Evolutionary conservation across 2,329 filamentous ascomycete genomes (phyloP).

Genomic region (Scortechinia acanthostroma): DNA sequence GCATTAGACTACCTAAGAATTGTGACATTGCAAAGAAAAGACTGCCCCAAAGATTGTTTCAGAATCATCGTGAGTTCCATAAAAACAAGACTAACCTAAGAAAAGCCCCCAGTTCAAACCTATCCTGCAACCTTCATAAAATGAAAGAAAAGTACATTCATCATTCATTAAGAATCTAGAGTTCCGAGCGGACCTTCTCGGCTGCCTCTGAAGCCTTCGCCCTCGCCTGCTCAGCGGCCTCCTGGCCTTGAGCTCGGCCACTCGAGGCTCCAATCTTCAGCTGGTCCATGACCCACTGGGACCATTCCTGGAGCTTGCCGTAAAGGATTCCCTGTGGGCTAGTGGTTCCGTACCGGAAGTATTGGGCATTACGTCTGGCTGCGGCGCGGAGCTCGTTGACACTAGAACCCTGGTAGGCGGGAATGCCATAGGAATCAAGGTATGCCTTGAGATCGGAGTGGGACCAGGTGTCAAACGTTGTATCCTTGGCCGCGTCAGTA

Average conservation of each 20-base stretch:
- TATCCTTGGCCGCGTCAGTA: constrained; percentile 40
- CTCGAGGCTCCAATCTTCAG: not conserved
- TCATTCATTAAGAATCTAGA: no score
- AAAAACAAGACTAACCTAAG: no score
- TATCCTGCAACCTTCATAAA: no score
- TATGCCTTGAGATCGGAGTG: constrained; percentile 36
- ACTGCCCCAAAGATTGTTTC: no score
- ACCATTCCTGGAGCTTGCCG: constrained; percentile 24
- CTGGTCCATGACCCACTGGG: not conserved
- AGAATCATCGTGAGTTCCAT: no score
- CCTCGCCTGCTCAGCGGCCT: not conserved
- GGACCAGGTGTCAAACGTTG: constrained; percentile 45
- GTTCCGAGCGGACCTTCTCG: not conserved
- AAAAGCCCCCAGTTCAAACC: no score
- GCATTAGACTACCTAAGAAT: no score
- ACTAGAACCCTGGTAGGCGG: constrained; percentile 23
- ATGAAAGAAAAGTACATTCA: no score
- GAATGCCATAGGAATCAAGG: constrained; percentile 46
- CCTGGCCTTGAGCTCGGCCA: not conserved
- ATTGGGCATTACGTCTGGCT: constrained; percentile 42
- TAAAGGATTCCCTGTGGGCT: constrained; percentile 38
- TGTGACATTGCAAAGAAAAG: no score
- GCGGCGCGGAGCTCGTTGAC: constrained; percentile 41
- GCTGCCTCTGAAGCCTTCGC: not conserved
- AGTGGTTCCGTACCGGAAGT: constrained; percentile 43